These are phyloP conservation scores for Sonneratia alba DNA, from an alignment of 345 rosid species.

Conservation along the genomic window DNA sequence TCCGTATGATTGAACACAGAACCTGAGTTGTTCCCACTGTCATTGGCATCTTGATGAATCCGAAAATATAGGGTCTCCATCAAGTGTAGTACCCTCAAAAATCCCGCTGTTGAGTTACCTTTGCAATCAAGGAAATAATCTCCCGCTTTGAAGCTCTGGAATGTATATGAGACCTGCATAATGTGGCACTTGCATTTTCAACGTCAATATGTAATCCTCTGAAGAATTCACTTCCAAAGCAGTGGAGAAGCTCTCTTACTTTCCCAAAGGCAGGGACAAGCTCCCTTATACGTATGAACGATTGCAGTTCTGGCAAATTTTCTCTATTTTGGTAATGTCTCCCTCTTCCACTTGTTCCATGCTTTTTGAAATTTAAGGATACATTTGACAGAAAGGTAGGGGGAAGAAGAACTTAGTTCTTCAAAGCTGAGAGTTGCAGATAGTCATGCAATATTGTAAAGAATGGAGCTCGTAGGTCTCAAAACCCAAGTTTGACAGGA, in stretches of 20 bases:
- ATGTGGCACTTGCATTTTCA: slow-evolving; percentile 41
- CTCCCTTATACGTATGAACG: slow-evolving; percentile 65
- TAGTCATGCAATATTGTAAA: not conserved
- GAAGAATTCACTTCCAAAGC: slow-evolving; percentile 47
- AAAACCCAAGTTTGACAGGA: not conserved
- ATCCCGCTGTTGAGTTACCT: slow-evolving; percentile 64
- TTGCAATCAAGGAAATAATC: slow-evolving; percentile 71
- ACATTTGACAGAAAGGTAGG: not conserved
- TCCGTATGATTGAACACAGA: slow-evolving; percentile 52
- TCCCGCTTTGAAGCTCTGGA: slow-evolving; percentile 76
- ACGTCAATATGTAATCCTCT: slow-evolving; percentile 24
- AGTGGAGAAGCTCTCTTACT: slow-evolving; percentile 26
- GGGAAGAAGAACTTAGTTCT: not conserved
- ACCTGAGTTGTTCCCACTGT: slow-evolving; percentile 22
- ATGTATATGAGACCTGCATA: slow-evolving; percentile 53
- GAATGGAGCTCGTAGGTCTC: not conserved
- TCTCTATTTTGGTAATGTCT: not conserved
- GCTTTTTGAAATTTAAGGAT: not conserved
- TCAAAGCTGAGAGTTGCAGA: not conserved
- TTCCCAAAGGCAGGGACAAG: slow-evolving; percentile 69
- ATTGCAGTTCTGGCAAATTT: slow-evolving; percentile 48
- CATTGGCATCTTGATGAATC: slow-evolving; percentile 10
- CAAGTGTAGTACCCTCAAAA: slow-evolving; percentile 51
- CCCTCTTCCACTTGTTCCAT: not conserved
- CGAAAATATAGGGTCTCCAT: slow-evolving; percentile 43